Conservation (phyloP, 2,329 filamentous ascomycete genomes). For the Pseudocercospora crystallina region DNA sequence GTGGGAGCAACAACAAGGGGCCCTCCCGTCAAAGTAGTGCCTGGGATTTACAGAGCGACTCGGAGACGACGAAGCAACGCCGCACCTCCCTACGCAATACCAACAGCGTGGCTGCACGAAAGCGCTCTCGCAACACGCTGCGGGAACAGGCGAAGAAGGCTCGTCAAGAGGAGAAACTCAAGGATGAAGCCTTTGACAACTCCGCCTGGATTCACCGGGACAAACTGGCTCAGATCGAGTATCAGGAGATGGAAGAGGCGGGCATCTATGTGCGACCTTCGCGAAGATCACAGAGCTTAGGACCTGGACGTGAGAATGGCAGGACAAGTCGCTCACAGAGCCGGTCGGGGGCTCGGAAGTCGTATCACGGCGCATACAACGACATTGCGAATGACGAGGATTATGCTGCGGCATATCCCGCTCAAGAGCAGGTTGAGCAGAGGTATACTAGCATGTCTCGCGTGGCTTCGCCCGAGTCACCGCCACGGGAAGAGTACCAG, state of each 20-base stretch:
- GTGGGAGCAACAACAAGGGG: constrained; percentile 6
- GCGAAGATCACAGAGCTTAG: constrained; percentile 50
- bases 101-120: constrained; percentile 24
- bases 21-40: constrained; percentile 19
- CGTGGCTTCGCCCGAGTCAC: constrained; percentile 31
- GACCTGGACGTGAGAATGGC: constrained; percentile 40
- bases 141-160: constrained; percentile 21
- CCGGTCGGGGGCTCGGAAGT: constrained; percentile 23
- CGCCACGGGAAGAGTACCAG: constrained; percentile 39
- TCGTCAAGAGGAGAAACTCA: constrained; percentile 10
- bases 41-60: constrained; percentile 28
- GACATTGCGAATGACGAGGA: constrained; percentile 24
- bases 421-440: constrained; percentile 19
- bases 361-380: constrained; percentile 20
- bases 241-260: constrained; percentile 73
- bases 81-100: constrained; percentile 25
- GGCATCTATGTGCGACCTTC: constrained; percentile 62
- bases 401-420: constrained; percentile 24
- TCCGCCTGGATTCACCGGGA: constrained; percentile 85
- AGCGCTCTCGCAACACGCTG: constrained; percentile 29
- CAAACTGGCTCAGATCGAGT: constrained; percentile 80
- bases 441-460: constrained; percentile 14
- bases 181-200: constrained; percentile 45
- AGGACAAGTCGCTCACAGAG: constrained; percentile 41
- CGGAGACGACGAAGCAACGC: constrained; percentile 27